Evolutionary conservation across 306 rosid genomes (phyloP).

Genomic region (Cucurbita ficifolia): DNA sequence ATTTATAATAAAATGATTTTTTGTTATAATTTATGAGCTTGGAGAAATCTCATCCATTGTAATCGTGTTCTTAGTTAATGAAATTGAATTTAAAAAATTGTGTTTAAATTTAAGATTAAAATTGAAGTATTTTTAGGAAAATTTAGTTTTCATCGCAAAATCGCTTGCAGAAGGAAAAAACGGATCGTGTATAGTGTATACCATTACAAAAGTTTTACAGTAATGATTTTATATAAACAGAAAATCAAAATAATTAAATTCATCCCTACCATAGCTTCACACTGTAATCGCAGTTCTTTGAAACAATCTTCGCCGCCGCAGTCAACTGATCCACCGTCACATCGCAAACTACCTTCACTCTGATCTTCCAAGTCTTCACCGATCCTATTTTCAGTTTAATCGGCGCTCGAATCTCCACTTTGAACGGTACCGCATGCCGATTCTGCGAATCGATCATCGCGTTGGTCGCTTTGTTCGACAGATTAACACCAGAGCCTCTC

Average conservation of each 20-base stretch:
- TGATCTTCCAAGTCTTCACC: conserved; percentile 46
- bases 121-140: background rate
- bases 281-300: conserved; percentile 30
- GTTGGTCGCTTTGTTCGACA: conserved; percentile 11
- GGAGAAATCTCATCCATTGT: too few species aligned
- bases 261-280: conserved; percentile 1
- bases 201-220: background rate
- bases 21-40: too few species aligned
- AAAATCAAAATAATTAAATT: background rate
- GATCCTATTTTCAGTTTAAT: conserved; percentile 52
- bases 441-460: conserved; percentile 19
- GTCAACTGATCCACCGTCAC: conserved; percentile 41
- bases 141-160: background rate
- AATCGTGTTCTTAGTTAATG: too few species aligned
- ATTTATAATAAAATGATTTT: too few species aligned
- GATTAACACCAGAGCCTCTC: conserved; percentile 22
- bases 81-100: too few species aligned
- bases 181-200: background rate
- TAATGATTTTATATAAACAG: background rate
- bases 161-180: background rate
- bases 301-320: conserved; percentile 38
- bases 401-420: conserved; percentile 31
- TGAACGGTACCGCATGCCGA: conserved; percentile 34
- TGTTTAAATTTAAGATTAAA: too few species aligned
- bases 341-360: conserved; percentile 41